A percentile compares a stretch with the other conserved stretches of the same genome.
Conservation (phyloP, 2,329 filamentous ascomycete species). For the Botrytis sinoallii region DNA sequence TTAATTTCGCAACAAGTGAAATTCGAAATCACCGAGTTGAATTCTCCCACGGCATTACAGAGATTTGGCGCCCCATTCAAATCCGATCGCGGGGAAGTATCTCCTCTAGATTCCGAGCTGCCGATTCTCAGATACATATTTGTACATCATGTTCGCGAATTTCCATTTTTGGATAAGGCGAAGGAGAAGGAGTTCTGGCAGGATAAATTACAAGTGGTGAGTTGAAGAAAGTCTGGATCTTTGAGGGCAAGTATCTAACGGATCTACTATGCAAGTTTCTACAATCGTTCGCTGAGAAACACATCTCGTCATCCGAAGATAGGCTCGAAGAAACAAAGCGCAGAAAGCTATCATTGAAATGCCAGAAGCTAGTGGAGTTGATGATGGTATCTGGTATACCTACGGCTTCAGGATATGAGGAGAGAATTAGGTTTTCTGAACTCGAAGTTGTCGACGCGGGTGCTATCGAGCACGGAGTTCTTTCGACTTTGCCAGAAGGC, state of each 20-base stretch:
- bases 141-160: constrained; percentile 95
- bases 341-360: constrained; percentile 86
- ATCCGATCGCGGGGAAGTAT: constrained; percentile 87
- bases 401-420: constrained; percentile 94
- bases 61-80: constrained; percentile 94
- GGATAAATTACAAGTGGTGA: constrained; percentile 88
- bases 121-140: constrained; percentile 96
- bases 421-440: constrained; percentile 93
- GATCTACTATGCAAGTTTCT: constrained; percentile 63
- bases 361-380: constrained; percentile 90
- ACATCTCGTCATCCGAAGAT: constrained; percentile 96
- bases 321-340: constrained; percentile 94
- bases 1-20: constrained; percentile 86
- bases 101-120: constrained; percentile 88
- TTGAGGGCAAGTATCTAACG: neutral
- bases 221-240: constrained; percentile 40
- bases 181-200: constrained; percentile 99
- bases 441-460: constrained; percentile 94
- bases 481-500: constrained; percentile 84
- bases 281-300: constrained; percentile 94
- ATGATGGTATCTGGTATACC: constrained; percentile 99
- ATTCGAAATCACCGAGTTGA: constrained; percentile 87
- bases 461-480: constrained; percentile 84
- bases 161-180: constrained; percentile 94
- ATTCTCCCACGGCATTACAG: constrained; percentile 89